Evolutionary conservation across 441 rosid species (phyloP).

Genomic region (Brassica balearica): DNA sequence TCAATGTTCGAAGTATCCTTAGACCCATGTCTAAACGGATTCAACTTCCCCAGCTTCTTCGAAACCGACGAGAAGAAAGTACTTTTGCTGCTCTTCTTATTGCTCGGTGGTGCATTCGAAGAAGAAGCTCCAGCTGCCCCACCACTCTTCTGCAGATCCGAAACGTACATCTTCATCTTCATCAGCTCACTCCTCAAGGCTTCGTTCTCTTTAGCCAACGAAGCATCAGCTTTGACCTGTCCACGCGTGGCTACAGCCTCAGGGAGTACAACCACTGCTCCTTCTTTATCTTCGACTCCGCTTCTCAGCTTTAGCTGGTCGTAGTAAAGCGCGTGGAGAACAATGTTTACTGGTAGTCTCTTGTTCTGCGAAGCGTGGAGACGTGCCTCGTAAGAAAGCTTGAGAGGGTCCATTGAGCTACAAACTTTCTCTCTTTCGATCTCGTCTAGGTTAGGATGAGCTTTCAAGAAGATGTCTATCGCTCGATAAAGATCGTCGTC

Average conservation of each 20-base stretch:
- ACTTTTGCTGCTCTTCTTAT: conserved; percentile 46
- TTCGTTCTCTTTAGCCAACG: conserved; percentile 81
- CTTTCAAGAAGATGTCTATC: conserved; percentile 82
- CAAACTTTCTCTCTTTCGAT: conserved; percentile 87
- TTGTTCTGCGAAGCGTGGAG: conserved; percentile 93
- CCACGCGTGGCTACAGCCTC: conserved; percentile 57
- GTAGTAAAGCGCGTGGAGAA: conserved; percentile 78
- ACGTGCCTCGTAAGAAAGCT: conserved; percentile 84
- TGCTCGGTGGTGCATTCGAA: conserved; percentile 40
- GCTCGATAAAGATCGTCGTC: conserved; percentile 91
- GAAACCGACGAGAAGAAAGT: conserved; percentile 85
- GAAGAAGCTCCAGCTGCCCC: conserved; percentile 39
- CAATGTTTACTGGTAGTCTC: conserved; percentile 81
- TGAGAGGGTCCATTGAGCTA: conserved; percentile 87
- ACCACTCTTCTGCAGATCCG: conserved; percentile 62
- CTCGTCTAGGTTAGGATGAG: conserved; percentile 87
- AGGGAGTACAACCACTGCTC: conserved; percentile 31
- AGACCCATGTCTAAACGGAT: conserved; percentile 81
- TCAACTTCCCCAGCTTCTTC: conserved; percentile 77
- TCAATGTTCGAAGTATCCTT: conserved; percentile 80
- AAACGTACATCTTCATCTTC: conserved; percentile 80
- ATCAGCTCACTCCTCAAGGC: conserved; percentile 71
- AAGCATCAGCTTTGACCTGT: conserved; percentile 66
- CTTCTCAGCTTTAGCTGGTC: conserved; percentile 86
- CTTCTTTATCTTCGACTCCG: conserved; percentile 48